Conservation (phyloP, 805 yeast genomes). For the Candida oleophila region DNA sequence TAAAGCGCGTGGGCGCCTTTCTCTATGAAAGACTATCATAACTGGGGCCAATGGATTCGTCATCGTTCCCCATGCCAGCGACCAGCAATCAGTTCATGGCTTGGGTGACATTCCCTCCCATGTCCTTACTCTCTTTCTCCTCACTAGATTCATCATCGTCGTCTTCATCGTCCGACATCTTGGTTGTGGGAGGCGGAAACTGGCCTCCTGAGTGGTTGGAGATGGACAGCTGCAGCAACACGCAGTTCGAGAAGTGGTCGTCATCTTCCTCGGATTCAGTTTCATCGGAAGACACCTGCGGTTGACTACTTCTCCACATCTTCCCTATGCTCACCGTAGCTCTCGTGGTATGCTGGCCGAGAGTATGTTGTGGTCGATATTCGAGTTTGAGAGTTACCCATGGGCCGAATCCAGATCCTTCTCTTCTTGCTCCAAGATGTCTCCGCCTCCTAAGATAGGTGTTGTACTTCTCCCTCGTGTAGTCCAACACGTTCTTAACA, state of each 20-base stretch:
- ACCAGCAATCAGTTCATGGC: slow-evolving; percentile 74
- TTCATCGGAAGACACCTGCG: slow-evolving; percentile 26
- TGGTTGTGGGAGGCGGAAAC: slow-evolving; percentile 21
- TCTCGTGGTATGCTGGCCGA: slow-evolving; percentile 26
- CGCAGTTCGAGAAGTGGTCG: slow-evolving; percentile 67
- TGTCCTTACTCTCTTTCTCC: slow-evolving; percentile 11
- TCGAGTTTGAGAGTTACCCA: slow-evolving; percentile 29
- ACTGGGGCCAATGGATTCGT: slow-evolving; percentile 75
- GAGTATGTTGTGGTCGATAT: slow-evolving; percentile 26
- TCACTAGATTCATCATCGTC: slow-evolving; percentile 6
- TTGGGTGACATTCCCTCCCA: slow-evolving; percentile 34
- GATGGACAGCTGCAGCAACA: slow-evolving; percentile 69
- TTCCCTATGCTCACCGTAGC: slow-evolving; percentile 31
- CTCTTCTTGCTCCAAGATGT: slow-evolving; percentile 34
- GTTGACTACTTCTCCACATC: slow-evolving; percentile 24
- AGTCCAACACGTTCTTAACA: slow-evolving; percentile 78
- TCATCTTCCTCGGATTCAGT: slow-evolving; percentile 42
- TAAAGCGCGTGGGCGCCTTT: slow-evolving; percentile 61
- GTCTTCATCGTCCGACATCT: slow-evolving; percentile 19
- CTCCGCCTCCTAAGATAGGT: slow-evolving; percentile 83
- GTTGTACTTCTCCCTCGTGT: slow-evolving; percentile 90
- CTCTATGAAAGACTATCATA: slow-evolving; percentile 79
- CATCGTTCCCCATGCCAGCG: slow-evolving; percentile 70
- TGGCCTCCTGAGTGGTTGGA: slow-evolving; percentile 26
- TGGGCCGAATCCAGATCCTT: not conserved